Evolutionary conservation across 2,329 filamentous ascomycete genomes (phyloP), one percentile per base, ranked within the genome.

Genomic region (Ceratocystis alfenasii): DNA sequence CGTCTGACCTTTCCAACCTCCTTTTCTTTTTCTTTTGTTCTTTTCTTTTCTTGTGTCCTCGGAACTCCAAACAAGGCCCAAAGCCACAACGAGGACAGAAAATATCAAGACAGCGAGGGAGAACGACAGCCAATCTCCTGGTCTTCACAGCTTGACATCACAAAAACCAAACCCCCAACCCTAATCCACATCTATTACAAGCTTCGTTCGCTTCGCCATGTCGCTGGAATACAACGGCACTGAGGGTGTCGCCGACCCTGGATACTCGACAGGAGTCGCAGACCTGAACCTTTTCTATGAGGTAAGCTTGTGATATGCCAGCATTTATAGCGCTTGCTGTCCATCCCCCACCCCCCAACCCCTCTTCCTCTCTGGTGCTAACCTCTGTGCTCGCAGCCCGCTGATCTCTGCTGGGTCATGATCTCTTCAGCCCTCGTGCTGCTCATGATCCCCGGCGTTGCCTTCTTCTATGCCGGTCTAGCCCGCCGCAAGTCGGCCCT

Each of bases 381-480:
- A 46, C 36, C 33, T 57, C 20, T n/a, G 30, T 55, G 20, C 25
- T 70, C 12, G 2, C 25, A 93, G 87, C 82, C 86, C 67, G 91
- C 90, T 73, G 85, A 95, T 77, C 85, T 95, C 72, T 84, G 87
- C 66, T 96, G 89, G 87, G 83, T 95, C 73, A 79, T 91, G 72
- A 84, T 85, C 64, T 85, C 84, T 44, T 83, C 90, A 2, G 89
- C 88, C 17, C 83, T 95, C 62, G 90, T 95, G 67, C 80, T 95
- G 71, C 85, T 95, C 73, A 95, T 95, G 90, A 90, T 95, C 74
- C 91, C 91, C 46, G 91, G 91, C 67, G 90, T 95, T 72, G 91
- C 90, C 64, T 94, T 95, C 81, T 95, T 95, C 82, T 96, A 96
- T 80, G 93, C 89, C 55, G 91, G 90, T 69, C 86, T 95, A 17